Conservation (phyloP, 208 protist species). For the Leishmania major region DNA sequence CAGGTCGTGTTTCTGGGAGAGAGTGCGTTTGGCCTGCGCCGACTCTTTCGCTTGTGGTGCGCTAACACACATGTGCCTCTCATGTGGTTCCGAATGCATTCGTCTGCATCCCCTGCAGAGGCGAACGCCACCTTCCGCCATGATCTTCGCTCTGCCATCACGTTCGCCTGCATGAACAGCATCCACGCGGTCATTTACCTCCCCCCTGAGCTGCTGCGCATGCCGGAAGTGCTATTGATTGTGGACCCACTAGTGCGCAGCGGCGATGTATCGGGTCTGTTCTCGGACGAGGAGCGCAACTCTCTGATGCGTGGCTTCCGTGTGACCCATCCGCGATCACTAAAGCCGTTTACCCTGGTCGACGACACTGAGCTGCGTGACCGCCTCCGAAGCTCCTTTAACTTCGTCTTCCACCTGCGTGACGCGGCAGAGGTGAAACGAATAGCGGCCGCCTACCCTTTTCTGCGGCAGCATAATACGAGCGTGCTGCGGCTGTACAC, state of each 20-base stretch:
- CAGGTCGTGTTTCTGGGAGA: slow-evolving; percentile 59
- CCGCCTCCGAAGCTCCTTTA: slow-evolving; percentile 58
- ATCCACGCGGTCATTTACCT: slow-evolving; percentile 62
- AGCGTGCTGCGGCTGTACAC: slow-evolving; percentile 38
- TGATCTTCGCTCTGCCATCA: slow-evolving; percentile 60
- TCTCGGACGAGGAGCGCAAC: slow-evolving; percentile 63
- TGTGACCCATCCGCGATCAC: slow-evolving; percentile 26
- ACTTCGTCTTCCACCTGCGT: slow-evolving; percentile 58
- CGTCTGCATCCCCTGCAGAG: slow-evolving; percentile 10
- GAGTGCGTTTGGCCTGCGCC: slow-evolving; percentile 49
- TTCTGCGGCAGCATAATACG: slow-evolving; percentile 29
- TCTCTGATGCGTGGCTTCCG: slow-evolving; percentile 40
- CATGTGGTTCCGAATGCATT: slow-evolving; percentile 48
- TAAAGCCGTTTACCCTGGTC: slow-evolving; percentile 33
- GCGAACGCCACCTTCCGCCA: slow-evolving; percentile 40
- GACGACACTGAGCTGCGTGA: slow-evolving; percentile 60
- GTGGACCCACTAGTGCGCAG: slow-evolving; percentile 67
- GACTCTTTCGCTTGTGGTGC: slow-evolving; percentile 65
- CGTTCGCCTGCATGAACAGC: slow-evolving; percentile 49
- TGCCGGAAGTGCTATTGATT: slow-evolving; percentile 43
- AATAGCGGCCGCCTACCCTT: slow-evolving; percentile 46
- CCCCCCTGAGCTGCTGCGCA: slow-evolving; percentile 45
- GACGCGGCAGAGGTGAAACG: slow-evolving; percentile 38
- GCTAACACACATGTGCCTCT: slow-evolving; percentile 48
- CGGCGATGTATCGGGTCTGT: slow-evolving; percentile 72